Evolutionary conservation across 2,329 filamentous ascomycete genomes (phyloP).

Genomic region (Fonsecaea multimorphosa): DNA sequence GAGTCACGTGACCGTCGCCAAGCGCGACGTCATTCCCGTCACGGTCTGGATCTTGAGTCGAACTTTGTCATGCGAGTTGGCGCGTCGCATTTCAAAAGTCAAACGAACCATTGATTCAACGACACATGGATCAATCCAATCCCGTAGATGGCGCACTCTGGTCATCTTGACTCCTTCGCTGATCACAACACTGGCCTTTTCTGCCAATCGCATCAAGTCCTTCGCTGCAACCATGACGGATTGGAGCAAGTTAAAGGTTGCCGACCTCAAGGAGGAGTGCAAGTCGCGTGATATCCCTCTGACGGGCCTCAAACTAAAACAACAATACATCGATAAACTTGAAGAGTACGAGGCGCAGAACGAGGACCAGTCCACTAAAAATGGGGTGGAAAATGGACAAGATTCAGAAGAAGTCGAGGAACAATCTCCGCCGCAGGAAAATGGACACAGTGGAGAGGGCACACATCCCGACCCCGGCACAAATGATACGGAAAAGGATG

Average conservation of each 20-base stretch:
- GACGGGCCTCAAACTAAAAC: slow-evolving; percentile 73
- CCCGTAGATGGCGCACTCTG: neutral
- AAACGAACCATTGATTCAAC: neutral
- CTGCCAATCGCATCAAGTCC: neutral
- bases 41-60: neutral
- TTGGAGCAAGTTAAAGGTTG: slow-evolving; percentile 70
- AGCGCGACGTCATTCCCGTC: neutral
- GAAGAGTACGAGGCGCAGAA: slow-evolving; percentile 45
- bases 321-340: slow-evolving; percentile 68
- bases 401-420: slow-evolving; percentile 19
- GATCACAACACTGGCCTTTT: neutral
- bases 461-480: slow-evolving; percentile 6
- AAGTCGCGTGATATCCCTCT: slow-evolving; percentile 73
- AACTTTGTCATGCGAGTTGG: neutral
- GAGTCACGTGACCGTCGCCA: neutral
- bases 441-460: slow-evolving; percentile 29
- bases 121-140: slow-evolving; percentile 1
- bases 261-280: slow-evolving; percentile 75
- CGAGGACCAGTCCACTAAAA: slow-evolving; percentile 7
- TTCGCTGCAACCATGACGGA: slow-evolving; percentile 53
- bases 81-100: slow-evolving; percentile 6
- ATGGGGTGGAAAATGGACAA: slow-evolving; percentile 42
- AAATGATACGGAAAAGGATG: neutral
- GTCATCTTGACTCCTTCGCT: neutral
- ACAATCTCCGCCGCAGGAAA: neutral